Conservation (phyloP, 345 rosid species). For the Populus davidiana region DNA sequence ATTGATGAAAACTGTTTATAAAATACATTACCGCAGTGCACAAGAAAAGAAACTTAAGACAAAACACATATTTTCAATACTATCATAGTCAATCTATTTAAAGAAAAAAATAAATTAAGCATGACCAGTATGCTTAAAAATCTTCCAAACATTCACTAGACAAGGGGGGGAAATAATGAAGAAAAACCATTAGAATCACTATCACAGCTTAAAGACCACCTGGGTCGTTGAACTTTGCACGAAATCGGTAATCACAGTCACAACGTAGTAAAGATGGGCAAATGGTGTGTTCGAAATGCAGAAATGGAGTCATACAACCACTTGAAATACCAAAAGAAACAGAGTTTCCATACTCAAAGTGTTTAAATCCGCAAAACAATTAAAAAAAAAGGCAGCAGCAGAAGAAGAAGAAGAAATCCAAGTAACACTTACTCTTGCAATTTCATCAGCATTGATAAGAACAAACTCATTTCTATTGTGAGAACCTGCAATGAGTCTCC, state of each 20-base stretch:
- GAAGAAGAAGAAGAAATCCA: not conserved
- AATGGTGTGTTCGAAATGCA: not conserved
- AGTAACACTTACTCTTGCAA: slow-evolving; percentile 51
- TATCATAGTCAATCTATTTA: not conserved
- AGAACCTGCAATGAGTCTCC: slow-evolving; percentile 87
- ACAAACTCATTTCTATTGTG: slow-evolving; percentile 87
- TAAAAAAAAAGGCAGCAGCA: not conserved
- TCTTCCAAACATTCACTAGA: not conserved
- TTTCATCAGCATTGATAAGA: slow-evolving; percentile 76
- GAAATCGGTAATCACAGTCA: not conserved
- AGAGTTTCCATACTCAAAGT: not conserved
- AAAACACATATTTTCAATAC: not conserved
- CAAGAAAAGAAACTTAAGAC: not conserved
- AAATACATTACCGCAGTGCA: not conserved
- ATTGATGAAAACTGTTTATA: not conserved
- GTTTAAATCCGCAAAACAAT: not conserved
- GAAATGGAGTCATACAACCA: not conserved
- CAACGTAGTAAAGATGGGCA: not conserved
- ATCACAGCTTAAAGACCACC: not conserved
- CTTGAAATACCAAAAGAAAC: not conserved
- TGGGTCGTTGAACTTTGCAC: not conserved
- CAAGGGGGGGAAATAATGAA: not conserved
- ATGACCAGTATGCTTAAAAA: not conserved
- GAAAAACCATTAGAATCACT: slow-evolving; percentile 1
- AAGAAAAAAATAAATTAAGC: not conserved